phyloP scores from a whole-genome alignment of 2,329 filamentous ascomycete genomes.

The Diaporthe batatas region DNA sequence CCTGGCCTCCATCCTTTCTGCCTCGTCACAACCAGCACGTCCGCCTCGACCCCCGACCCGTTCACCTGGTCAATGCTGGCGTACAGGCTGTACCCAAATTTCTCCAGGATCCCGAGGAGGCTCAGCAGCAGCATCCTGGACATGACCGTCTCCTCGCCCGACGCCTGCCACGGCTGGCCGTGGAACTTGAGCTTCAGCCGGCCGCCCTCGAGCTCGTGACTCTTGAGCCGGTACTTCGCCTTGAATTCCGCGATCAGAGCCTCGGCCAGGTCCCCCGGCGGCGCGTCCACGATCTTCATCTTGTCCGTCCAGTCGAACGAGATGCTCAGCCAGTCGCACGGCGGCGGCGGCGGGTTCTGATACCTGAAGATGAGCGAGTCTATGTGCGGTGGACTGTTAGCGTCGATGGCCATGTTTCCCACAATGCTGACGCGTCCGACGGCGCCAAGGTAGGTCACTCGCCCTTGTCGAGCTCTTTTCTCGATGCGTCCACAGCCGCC shows the following conservation, averaged over 20 bases:
- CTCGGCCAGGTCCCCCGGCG: slow-evolving; percentile 42
- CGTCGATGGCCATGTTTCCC: too few relatives aligned
- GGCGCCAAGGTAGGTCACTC: too few relatives aligned
- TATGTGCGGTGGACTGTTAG: not conserved
- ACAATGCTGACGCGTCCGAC: too few relatives aligned
- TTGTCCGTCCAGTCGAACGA: slow-evolving; percentile 50
- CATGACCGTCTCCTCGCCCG: slow-evolving; percentile 41
- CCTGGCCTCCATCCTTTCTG: slow-evolving; percentile 40
- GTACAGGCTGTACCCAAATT: slow-evolving; percentile 55
- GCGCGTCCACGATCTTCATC: slow-evolving; percentile 52
- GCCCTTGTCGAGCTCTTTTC: slow-evolving; percentile 49
- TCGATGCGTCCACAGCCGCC: slow-evolving; percentile 52
- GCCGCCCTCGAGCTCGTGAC: slow-evolving; percentile 39
- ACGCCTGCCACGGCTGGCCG: slow-evolving; percentile 51
- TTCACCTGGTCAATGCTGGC: slow-evolving; percentile 52
- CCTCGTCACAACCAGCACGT: slow-evolving; percentile 42
- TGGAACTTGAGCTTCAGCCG: slow-evolving; percentile 51
- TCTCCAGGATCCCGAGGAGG: slow-evolving; percentile 52
- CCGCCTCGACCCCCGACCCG: slow-evolving; percentile 35
- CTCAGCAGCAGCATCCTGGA: slow-evolving; percentile 50
- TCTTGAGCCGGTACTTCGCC: slow-evolving; percentile 20
- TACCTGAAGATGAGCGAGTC: slow-evolving; percentile 55
- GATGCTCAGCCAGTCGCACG: slow-evolving; percentile 54
- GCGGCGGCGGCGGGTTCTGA: slow-evolving; percentile 51
- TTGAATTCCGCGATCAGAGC: slow-evolving; percentile 44